These are phyloP conservation scores for Calcarisporium arbuscula DNA, from an alignment of 2,329 filamentous ascomycete species.

Conservation along the genomic window DNA sequence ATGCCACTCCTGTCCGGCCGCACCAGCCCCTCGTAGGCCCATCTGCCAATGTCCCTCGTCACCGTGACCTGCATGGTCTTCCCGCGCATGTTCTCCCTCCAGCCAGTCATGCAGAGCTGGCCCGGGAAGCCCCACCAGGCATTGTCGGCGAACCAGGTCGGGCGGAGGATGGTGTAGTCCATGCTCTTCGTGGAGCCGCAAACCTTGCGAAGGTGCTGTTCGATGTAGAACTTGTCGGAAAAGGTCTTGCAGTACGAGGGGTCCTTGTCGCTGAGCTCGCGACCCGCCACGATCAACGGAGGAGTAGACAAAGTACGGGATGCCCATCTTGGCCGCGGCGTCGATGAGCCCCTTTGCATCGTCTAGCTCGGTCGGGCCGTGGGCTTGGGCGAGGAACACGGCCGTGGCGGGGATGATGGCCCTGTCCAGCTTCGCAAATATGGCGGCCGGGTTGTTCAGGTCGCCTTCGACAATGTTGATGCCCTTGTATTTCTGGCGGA, in stretches of 20 bases:
- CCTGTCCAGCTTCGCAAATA: slow-evolving; percentile 32
- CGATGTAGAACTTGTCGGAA: slow-evolving; percentile 51
- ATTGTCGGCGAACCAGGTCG: slow-evolving; percentile 20
- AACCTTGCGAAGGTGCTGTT: slow-evolving; percentile 45
- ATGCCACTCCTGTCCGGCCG: slow-evolving; percentile 12
- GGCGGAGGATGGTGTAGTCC: slow-evolving; percentile 21
- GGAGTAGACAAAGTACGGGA: slow-evolving; percentile 55
- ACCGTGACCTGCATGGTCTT: slow-evolving; percentile 19
- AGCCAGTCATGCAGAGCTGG: slow-evolving; percentile 19
- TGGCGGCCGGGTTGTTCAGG: slow-evolving; percentile 37
- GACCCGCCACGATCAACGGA: slow-evolving; percentile 59
- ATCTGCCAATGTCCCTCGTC: slow-evolving; percentile 18
- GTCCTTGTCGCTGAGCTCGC: slow-evolving; percentile 40
- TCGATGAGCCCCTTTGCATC: slow-evolving; percentile 51
- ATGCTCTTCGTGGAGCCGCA: slow-evolving; percentile 11
- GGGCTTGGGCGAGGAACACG: slow-evolving; percentile 19
- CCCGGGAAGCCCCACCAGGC: slow-evolving; percentile 19
- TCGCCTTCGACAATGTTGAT: slow-evolving; percentile 50
- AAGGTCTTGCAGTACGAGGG: slow-evolving; percentile 20
- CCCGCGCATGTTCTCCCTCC: slow-evolving; percentile 18
- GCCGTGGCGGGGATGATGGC: slow-evolving; percentile 8
- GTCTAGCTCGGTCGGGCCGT: slow-evolving; percentile 29
- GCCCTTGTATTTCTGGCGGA: slow-evolving; percentile 27
- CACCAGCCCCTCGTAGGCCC: slow-evolving; percentile 14
- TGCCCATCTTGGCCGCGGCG: slow-evolving; percentile 38